phyloP scores from a whole-genome alignment of 495 filamentous ascomycete species.

The Aspergillus coremiiformis region DNA sequence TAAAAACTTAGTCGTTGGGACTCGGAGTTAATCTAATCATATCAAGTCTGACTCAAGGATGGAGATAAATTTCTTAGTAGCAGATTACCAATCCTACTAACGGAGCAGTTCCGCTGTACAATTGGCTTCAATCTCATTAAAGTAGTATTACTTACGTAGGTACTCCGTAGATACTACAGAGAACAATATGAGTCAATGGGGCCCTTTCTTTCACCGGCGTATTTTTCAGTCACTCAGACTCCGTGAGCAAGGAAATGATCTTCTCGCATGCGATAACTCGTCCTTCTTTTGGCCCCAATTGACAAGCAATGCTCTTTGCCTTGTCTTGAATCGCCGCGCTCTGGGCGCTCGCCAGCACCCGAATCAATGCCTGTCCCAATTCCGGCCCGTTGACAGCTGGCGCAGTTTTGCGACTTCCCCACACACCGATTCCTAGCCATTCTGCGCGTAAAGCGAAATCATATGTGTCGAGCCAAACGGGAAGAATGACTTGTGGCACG shows the following conservation, averaged over 20 bases:
- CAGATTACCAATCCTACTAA: too few relatives aligned
- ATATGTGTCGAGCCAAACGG: slow-evolving; percentile 36
- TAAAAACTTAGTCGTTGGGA: neutral
- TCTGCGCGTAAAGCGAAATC: slow-evolving; percentile 34
- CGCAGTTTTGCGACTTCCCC: slow-evolving; percentile 23
- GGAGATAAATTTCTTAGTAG: too few relatives aligned
- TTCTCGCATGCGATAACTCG: slow-evolving; percentile 20
- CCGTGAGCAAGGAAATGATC: slow-evolving; percentile 4
- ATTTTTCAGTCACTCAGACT: neutral
- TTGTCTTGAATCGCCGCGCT: slow-evolving; percentile 4
- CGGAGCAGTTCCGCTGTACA: too few relatives aligned
- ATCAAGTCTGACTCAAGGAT: neutral
- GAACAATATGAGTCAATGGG: neutral
- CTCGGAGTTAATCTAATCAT: neutral
- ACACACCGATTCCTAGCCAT: slow-evolving; percentile 35
- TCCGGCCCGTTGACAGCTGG: slow-evolving; percentile 14
- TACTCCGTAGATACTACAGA: too few relatives aligned
- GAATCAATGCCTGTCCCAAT: slow-evolving; percentile 13
- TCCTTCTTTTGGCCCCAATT: slow-evolving; percentile 12
- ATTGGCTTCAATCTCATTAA: too few relatives aligned
- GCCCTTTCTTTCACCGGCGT: neutral
- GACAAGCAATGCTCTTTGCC: slow-evolving; percentile 7
- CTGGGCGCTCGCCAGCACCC: slow-evolving; percentile 12
- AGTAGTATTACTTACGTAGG: too few relatives aligned
- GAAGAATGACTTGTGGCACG: slow-evolving; percentile 37